Base-by-base conservation (phyloP, 2,329 filamentous ascomycete genomes). In the Canariomyces notabilis region DNA sequence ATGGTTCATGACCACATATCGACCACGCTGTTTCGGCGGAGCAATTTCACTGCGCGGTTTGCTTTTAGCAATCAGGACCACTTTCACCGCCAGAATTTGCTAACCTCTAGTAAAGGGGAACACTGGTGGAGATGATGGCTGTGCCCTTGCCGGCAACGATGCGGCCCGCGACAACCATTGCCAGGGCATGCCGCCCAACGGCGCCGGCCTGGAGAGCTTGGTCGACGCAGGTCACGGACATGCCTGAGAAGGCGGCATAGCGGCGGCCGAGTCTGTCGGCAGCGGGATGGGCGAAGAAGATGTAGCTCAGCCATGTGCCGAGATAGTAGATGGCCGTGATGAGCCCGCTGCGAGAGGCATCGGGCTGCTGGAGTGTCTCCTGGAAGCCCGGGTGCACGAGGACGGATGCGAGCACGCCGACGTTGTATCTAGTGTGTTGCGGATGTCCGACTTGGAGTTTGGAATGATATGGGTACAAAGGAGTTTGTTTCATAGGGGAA, bases 1-100 rank as follows among this genome's bases (percentile, higher is more conserved):
- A 42, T 81, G 77, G 54, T 80, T 80, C 61, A 80, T 68, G 8
- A 79, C 75, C 1, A 81, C 76, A 48, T 76, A 76, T 49, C 69
- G 69, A 3, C 78, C 77, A 6, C 77, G 67, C 46, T 77, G 66
- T 11, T 65, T 67, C 0, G 76, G 74, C 0, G 77, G 76, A 0
- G 76, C 67, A 16, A 80, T 69, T 57, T 80, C 77, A 55, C 76
- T 79, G 29, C 5, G 18, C 12, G 9, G 8, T 31, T 7, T 26
- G 6, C 9, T 9, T 20, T 36, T 21, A 9, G 7, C 37, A 4
- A 6, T 38, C 18, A 51, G 32, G 16, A 26, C 35, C 7, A 26
- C 9, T 15, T 2, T 19, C 7, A 14, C 7, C 33, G 2, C 19
- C 6, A 19, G 47, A 22, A 14, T 11, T 18, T 5, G 20, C 57